Evolutionary conservation across 768 basidiomycete genomes (phyloP).

Genomic region (Tephrocybe sp.): DNA sequence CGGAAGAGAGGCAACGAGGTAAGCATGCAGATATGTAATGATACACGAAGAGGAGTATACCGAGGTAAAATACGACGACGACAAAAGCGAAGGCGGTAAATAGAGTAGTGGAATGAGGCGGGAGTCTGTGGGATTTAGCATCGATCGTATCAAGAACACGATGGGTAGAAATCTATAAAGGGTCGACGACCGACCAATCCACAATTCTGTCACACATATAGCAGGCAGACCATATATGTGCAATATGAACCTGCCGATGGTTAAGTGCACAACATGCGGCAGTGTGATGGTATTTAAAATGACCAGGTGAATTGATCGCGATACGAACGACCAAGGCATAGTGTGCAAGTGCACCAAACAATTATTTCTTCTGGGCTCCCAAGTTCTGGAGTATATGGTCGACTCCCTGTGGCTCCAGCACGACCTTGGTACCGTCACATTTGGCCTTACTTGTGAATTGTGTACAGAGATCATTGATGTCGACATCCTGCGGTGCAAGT

Average conservation of each 20-base stretch:
- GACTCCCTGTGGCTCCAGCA: constrained; percentile 59
- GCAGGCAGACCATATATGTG: neutral
- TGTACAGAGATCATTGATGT: constrained; percentile 74
- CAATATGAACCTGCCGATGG: neutral
- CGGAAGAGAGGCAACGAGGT: neutral
- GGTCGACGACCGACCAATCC: neutral
- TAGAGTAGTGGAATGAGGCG: neutral
- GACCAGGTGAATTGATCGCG: neutral
- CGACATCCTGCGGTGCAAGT: constrained; percentile 53
- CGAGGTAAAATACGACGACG: neutral
- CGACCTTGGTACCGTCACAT: constrained; percentile 83
- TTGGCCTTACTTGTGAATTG: constrained; percentile 81
- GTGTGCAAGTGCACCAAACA: neutral
- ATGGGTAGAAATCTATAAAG: neutral
- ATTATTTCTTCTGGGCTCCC: constrained; percentile 21
- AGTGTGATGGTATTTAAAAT: neutral
- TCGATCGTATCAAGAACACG: neutral
- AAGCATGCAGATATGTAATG: constrained; percentile 10
- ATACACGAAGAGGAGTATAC: constrained; percentile 13
- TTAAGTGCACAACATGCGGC: neutral
- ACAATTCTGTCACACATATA: neutral
- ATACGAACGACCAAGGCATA: neutral
- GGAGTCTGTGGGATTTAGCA: neutral
- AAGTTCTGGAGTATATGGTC: constrained; percentile 45
- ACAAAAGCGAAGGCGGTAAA: neutral